phyloP scores from a whole-genome alignment of 2,329 filamentous ascomycete genomes.

The Apiospora malaysiana region DNA sequence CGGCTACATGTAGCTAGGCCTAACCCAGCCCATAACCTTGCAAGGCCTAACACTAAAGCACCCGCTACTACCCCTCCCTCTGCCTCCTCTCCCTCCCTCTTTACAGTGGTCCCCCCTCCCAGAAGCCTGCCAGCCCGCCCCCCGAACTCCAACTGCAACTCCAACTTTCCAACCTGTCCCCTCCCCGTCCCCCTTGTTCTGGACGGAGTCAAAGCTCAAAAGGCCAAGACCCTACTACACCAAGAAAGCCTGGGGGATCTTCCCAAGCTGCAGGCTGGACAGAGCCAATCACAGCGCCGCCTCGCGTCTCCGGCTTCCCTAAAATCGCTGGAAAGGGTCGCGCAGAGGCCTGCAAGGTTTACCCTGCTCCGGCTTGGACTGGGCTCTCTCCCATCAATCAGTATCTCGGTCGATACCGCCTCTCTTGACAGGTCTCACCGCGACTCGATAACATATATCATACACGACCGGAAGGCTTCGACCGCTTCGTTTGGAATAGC shows the following conservation, averaged over 20 bases:
- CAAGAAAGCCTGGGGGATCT: slow-evolving; percentile 16
- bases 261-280: slow-evolving; percentile 6
- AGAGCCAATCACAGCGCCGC: slow-evolving; percentile 22
- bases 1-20: background rate
- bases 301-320: slow-evolving; percentile 24
- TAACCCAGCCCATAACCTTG: background rate
- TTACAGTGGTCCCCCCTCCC: slow-evolving; percentile 8
- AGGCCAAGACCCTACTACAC: slow-evolving; percentile 6
- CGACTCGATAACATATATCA: slow-evolving; percentile 14
- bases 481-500: slow-evolving; percentile 10
- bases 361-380: slow-evolving; percentile 17
- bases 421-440: slow-evolving; percentile 19
- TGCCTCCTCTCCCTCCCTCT: background rate
- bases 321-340: slow-evolving; percentile 19
- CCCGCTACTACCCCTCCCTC: background rate
- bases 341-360: slow-evolving; percentile 20
- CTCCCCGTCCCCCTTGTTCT: background rate
- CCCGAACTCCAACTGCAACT: slow-evolving; percentile 8
- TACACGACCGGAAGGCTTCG: slow-evolving; percentile 12
- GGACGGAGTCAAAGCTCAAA: slow-evolving; percentile 3
- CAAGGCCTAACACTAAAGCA: slow-evolving; percentile 10
- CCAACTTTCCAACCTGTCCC: background rate
- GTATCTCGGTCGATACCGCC: slow-evolving; percentile 14
- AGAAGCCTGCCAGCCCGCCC: background rate
- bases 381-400: slow-evolving; percentile 16